Base-by-base conservation (phyloP, 176 grass and related monocot genomes). In the Saccharum spontaneum region DNA sequence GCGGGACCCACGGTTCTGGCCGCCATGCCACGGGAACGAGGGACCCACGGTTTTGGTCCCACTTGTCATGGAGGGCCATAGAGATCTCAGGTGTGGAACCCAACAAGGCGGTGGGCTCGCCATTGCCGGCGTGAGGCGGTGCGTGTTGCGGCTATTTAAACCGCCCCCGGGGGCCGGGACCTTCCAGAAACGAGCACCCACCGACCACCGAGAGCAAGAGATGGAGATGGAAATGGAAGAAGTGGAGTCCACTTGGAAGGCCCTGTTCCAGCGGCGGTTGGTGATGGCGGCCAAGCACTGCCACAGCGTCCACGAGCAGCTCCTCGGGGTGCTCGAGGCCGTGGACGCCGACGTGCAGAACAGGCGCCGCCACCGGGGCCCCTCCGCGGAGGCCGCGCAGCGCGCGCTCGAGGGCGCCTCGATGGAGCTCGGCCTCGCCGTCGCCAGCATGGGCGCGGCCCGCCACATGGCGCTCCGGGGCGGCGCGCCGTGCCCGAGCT, bases 381-480 rank as follows among this genome's bases (percentile, higher is more conserved):
- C 13, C 49, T 7, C 7, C 30, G 50, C 22, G 68, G 72, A 82
- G 38, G 79, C 41, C 49, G 15, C 59, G 28, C 85, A 18, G 43
- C 70, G 44, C 44, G 10, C 7, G 61, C 78, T 87, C 34, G 85
- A 68, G 71, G 8, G 0, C 12, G 85, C 62, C 24, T 31, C 71
- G 18, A 34, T 55, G 86, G 38, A 77, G 73, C 39, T 88, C 64
- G 86, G 52, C 15, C 80, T 88, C 73, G 86, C 65, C 52, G 2
- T 88, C 40, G 73, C 79, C 40, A 70, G 59, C 80, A 88, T 88
- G 49, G 86, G 65, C 79, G 73, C 86, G 15, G 79, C 85, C 12
- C 62, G 61, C 24, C 46, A 71, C 79, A 65, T 88, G 38, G 65
- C 73, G 79, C 80, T 61, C 86, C 38, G 22, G 0, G 80, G 73